Evolutionary conservation across 495 filamentous ascomycete genomes (phyloP).

Genomic region (Extremus antarcticus): DNA sequence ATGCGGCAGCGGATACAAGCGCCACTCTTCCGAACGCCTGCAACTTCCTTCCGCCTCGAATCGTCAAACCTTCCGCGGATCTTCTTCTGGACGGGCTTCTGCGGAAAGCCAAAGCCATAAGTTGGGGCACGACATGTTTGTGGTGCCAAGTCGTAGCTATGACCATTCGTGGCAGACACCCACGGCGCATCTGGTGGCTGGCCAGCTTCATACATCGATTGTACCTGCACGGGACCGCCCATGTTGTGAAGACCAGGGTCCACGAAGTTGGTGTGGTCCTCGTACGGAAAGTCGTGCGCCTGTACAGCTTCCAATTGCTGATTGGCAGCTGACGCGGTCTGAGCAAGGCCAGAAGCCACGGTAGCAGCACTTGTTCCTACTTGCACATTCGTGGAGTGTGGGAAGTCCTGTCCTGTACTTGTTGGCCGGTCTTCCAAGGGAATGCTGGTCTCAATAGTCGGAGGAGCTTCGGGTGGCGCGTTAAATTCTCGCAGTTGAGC

Average conservation of each 20-base stretch:
- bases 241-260: constrained; percentile 1
- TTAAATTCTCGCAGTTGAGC: not conserved
- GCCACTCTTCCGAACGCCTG: constrained; percentile 66
- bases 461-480: not conserved
- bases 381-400: not conserved
- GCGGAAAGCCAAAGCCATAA: constrained; percentile 35
- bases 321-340: constrained; percentile 7
- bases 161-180: no score
- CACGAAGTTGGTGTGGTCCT: not conserved
- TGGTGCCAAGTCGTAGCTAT: no score
- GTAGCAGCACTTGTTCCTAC: not conserved
- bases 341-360: not conserved
- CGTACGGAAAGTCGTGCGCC: not conserved
- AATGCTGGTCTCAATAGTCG: not conserved
- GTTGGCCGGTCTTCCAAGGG: no score
- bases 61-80: constrained; percentile 59
- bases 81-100: constrained; percentile 37
- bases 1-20: constrained; percentile 82
- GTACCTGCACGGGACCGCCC: not conserved
- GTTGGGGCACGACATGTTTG: no score
- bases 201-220: not conserved
- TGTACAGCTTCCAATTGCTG: not conserved
- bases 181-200: not conserved
- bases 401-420: not conserved
- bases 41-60: constrained; percentile 62